Evolutionary conservation across 2,329 filamentous ascomycete species (phyloP), one percentile per base, ranked within the genome.

Genomic region (Trematosphaeria pertusa): DNA sequence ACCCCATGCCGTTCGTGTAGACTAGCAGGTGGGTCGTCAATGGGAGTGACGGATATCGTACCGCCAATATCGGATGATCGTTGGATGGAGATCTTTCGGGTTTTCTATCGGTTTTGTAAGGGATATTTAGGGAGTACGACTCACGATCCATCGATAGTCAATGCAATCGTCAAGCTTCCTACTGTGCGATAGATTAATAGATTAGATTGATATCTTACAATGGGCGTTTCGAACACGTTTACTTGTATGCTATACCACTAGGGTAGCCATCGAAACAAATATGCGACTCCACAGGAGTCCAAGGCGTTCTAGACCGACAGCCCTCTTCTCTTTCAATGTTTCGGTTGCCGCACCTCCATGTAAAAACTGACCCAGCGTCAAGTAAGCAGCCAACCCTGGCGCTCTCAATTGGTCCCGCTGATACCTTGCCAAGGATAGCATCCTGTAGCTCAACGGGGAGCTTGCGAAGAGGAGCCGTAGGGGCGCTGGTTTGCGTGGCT

Each of bases 381-480:
- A 61, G 45, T 18, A 52, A 9, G 45, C 59, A 61, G 42, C 49
- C 58, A 42, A 60, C 21, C 33, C 47, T 50, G 21, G 58, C 56
- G 21, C 53, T 46, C 35, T 59, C 54, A 48, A 61, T 47, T 33
- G 44, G 48, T 41, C 50, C 51, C 14, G 31, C 51, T 32, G 56
- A 61, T 48, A 52, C 48, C 30, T 53, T 45, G 28, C 52, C 39
- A 40, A 63, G 42, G 35, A 61, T 58, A 38, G 44, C 38, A 53
- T 56, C 50, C 49, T 63, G 58, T 10, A 61, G 43, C 48, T 63
- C 58, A 43, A 54, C 24, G 5, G 59, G 58, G 36, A 63, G 52
- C 15, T 28, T 43, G 43, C 43, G 50, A 39, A 61, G 21, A 43
- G 40, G 45, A 38, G 54, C 41, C 22, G 28, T 38, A 34, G 28